phyloP scores from a whole-genome alignment of 768 basidiomycete genomes.

The Lactarius psammicola region DNA sequence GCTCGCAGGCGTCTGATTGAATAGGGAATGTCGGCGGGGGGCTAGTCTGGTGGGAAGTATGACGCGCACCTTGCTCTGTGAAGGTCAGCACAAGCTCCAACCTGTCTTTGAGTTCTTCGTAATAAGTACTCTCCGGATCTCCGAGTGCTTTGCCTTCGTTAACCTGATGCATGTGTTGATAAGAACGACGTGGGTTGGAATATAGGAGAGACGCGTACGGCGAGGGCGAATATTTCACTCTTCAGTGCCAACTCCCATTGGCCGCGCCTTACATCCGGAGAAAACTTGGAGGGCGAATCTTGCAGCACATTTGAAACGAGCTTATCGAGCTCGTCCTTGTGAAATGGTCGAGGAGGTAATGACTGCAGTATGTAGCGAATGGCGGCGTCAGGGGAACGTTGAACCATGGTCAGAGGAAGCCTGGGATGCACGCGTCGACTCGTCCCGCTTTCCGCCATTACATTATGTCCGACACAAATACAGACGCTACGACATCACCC shows the following conservation, averaged over 20 bases:
- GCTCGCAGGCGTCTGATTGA: slow-evolving; percentile 69
- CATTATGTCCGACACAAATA: slow-evolving; percentile 10
- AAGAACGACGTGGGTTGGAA: neutral
- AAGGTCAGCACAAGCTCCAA: slow-evolving; percentile 75
- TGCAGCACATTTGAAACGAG: slow-evolving; percentile 24
- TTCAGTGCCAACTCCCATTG: slow-evolving; percentile 75
- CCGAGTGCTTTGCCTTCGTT: slow-evolving; percentile 68
- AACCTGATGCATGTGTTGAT: slow-evolving; percentile 40
- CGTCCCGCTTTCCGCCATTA: neutral
- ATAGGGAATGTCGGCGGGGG: slow-evolving; percentile 15
- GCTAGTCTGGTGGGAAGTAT: neutral
- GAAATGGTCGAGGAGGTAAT: slow-evolving; percentile 19
- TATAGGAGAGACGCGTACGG: slow-evolving; percentile 43
- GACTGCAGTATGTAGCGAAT: slow-evolving; percentile 19
- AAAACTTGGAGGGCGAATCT: slow-evolving; percentile 29
- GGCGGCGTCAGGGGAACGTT: slow-evolving; percentile 25
- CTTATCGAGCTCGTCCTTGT: slow-evolving; percentile 21
- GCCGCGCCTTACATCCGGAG: slow-evolving; percentile 60
- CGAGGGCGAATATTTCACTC: slow-evolving; percentile 68
- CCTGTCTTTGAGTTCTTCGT: slow-evolving; percentile 54
- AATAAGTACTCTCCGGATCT: slow-evolving; percentile 53
- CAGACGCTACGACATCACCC: slow-evolving; percentile 2
- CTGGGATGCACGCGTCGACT: too few species aligned
- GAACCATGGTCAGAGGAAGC: slow-evolving; percentile 19
- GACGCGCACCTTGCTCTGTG: slow-evolving; percentile 65